These are phyloP conservation scores for Boletales sp. DNA, from an alignment of 768 basidiomycete species.

Conservation along the genomic window DNA sequence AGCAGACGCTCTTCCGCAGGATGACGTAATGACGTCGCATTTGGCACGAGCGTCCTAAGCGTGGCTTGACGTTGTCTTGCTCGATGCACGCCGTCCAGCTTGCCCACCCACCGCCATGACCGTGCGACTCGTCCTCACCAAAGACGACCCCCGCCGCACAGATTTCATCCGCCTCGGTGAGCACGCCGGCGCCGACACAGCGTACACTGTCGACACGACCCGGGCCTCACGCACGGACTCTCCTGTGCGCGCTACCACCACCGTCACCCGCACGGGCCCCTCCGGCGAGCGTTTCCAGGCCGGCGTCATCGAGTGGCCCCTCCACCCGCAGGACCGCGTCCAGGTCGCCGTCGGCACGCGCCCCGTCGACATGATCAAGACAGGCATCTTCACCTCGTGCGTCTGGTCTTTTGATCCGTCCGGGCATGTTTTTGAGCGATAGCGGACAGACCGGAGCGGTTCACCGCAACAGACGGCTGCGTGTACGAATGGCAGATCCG, in stretches of 20 bases:
- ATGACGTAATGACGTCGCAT: too few relatives aligned
- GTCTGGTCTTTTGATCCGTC: neutral
- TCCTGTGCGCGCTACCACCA: conserved; percentile 17
- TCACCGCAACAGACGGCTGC: conserved; percentile 17
- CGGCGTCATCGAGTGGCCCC: conserved; percentile 30
- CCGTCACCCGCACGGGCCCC: conserved; percentile 19
- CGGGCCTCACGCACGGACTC: conserved; percentile 2
- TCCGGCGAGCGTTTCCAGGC: conserved; percentile 23
- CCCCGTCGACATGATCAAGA: conserved; percentile 21
- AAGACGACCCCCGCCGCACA: conserved; percentile 24
- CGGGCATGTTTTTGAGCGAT: neutral
- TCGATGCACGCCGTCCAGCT: neutral
- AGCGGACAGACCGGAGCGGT: conserved; percentile 22
- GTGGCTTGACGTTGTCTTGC: too few relatives aligned
- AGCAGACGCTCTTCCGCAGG: too few relatives aligned
- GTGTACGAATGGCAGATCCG: conserved; percentile 29
- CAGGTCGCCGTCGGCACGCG: conserved; percentile 26
- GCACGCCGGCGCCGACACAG: neutral
- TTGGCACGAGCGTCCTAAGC: too few relatives aligned
- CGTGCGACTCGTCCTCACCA: conserved; percentile 15
- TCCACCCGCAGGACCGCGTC: neutral
- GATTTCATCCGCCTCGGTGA: conserved; percentile 15
- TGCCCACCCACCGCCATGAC: conserved; percentile 14
- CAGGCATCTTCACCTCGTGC: conserved; percentile 22
- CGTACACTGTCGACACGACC: conserved; percentile 20